These are phyloP conservation scores for Cutaneotrichosporon cutaneum DNA, from an alignment of 1,284 basidiomycete genomes.

Conservation along the genomic window DNA sequence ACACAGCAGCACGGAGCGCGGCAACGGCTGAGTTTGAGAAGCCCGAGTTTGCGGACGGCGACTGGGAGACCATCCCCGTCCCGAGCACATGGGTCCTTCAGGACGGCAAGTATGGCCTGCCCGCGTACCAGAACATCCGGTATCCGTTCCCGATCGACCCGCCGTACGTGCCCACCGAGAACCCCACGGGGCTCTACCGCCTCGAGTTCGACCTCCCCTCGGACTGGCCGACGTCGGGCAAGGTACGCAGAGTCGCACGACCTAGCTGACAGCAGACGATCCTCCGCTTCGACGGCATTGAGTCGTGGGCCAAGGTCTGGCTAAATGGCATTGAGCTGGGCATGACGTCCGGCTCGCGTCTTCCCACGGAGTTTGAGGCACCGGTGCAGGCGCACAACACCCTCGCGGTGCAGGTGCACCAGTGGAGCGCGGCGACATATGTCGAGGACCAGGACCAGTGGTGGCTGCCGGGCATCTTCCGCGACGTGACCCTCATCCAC, in stretches of 20 bases:
- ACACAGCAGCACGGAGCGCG: constrained; percentile 5
- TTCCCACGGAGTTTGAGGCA: constrained; percentile 29
- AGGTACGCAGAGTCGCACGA: not conserved
- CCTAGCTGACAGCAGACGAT: constrained; percentile 16
- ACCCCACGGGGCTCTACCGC: constrained; percentile 25
- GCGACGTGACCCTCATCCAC: constrained; percentile 28
- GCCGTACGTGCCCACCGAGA: constrained; percentile 22
- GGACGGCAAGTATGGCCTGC: constrained; percentile 13
- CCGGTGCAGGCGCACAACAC: constrained; percentile 6
- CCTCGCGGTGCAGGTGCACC: constrained; percentile 24
- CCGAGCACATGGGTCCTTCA: constrained; percentile 25
- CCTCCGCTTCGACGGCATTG: constrained; percentile 32
- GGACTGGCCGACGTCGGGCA: constrained; percentile 9
- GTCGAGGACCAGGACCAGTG: constrained; percentile 38
- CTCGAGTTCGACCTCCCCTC: constrained; percentile 13
- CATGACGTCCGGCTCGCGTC: constrained; percentile 19
- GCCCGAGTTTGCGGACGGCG: constrained; percentile 5
- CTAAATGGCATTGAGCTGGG: constrained; percentile 28
- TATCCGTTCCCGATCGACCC: constrained; percentile 23
- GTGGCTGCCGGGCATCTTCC: constrained; percentile 36
- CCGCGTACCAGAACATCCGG: constrained; percentile 25
- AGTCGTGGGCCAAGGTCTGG: constrained; percentile 33
- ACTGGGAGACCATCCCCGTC: constrained; percentile 19
- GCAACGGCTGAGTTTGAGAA: constrained; percentile 13
- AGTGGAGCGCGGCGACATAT: constrained; percentile 29